Evolutionary conservation across 2,329 filamentous ascomycete species (phyloP).

Genomic region (Pseudogymnoascus destructans): DNA sequence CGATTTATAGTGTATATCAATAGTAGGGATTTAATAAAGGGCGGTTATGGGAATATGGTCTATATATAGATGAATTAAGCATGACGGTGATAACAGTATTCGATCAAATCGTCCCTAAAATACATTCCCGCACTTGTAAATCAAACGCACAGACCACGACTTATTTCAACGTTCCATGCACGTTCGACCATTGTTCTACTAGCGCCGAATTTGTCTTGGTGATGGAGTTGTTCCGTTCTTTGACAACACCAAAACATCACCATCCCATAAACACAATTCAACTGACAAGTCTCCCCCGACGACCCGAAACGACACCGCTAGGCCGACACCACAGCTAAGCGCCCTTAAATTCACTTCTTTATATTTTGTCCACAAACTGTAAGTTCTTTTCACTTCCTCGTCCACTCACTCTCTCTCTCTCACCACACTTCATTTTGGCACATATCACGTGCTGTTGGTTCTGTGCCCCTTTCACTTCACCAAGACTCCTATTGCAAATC

Average conservation of each 20-base stretch:
- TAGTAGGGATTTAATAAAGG: not conserved
- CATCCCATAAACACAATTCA: not conserved
- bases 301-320: not conserved
- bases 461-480: not conserved
- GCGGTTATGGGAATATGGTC: not conserved
- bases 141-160: not conserved
- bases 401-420: not conserved
- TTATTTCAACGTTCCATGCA: not conserved
- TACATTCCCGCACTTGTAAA: not conserved
- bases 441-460: not conserved
- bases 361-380: constrained; percentile 1
- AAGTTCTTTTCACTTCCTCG: not conserved
- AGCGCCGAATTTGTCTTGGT: constrained; percentile 1
- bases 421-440: not conserved
- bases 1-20: not conserved
- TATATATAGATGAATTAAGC: not conserved
- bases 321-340: not conserved
- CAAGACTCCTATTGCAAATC: not conserved
- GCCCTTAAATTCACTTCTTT: not conserved
- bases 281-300: not conserved
- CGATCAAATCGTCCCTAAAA: not conserved
- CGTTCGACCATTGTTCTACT: not conserved
- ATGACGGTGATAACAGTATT: not conserved
- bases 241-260: constrained; percentile 3
- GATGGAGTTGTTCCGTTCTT: constrained; percentile 1